Percentiles rank a stretch among this genome's conserved stretches.
Evolutionary conservation across 805 yeast species (phyloP).

Genomic region (Henningerozyma blattae): DNA sequence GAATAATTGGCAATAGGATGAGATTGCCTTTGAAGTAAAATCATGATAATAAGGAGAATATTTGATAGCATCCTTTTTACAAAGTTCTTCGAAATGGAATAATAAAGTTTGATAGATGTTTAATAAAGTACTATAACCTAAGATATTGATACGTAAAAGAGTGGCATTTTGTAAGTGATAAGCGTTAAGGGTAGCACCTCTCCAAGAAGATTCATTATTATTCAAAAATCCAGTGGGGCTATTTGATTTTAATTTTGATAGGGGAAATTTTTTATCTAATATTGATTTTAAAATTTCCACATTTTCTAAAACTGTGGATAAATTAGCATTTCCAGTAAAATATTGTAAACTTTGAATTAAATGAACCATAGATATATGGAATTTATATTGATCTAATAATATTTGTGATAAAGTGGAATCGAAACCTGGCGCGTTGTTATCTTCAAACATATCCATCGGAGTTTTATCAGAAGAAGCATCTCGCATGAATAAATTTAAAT

Average conservation of each 20-base stretch:
- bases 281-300: slow-evolving; percentile 2
- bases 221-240: background rate
- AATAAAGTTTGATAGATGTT: slow-evolving; percentile 5
- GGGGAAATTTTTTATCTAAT: slow-evolving; percentile 7
- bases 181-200: slow-evolving; percentile 4
- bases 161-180: slow-evolving; percentile 4
- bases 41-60: slow-evolving; percentile 5
- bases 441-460: background rate
- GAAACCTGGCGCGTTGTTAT: slow-evolving; percentile 1
- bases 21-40: slow-evolving; percentile 3
- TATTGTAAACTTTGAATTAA: slow-evolving; percentile 4
- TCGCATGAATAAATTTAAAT: slow-evolving; percentile 1
- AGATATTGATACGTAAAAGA: slow-evolving; percentile 6
- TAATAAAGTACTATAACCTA: slow-evolving; percentile 7
- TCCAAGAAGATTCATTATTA: slow-evolving; percentile 3
- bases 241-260: background rate
- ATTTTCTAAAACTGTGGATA: slow-evolving; percentile 5
- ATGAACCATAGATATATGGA: slow-evolving; percentile 5
- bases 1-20: slow-evolving; percentile 2
- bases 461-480: slow-evolving; percentile 4
- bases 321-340: slow-evolving; percentile 1
- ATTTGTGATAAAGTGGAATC: slow-evolving; percentile 5
- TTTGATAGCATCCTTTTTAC: slow-evolving; percentile 1
- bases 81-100: slow-evolving; percentile 9
- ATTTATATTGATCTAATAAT: slow-evolving; percentile 8